Evolutionary conservation across 2,329 filamentous ascomycete genomes (phyloP), one percentile per base, ranked within the genome.

Genomic region (Fusarium paranaense): DNA sequence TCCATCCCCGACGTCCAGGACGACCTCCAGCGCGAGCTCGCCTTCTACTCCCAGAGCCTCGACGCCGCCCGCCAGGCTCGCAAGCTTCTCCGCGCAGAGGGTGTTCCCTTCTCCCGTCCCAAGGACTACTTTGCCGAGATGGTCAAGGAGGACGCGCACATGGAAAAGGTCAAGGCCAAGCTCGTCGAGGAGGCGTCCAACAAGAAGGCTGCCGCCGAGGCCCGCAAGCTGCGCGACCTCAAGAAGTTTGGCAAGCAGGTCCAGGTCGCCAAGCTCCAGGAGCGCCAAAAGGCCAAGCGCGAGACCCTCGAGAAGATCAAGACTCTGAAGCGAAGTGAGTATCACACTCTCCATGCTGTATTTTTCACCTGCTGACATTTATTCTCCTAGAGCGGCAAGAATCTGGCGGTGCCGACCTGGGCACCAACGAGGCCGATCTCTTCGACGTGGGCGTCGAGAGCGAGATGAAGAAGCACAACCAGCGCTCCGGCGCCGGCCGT

Each of bases 161-260:
- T 99, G 97, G 94, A 94, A 82, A 95, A 94, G 88, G 94, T 99
- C 82, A 97, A 97, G 88, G 91, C 92, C 80, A 97, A 97, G 88
- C 87, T 98, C 79, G 89, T 98, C 72, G 95, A 98, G 80, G 95
- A 97, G 80, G 97, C 96, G 0, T 94, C 96, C 13, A 88, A 91
- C 71, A 98, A 98, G 89, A 98, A 98, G 87, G 96, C 97, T 1
- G 90, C 95, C 32, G 92, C 94, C 27, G 97, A 99, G 84, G 97
- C 97, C 8, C 91, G 95, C 82, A 95, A 95, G 85, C 92, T 96
- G 86, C 90, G 97, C 73, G 97, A 99, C 83, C 88, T 98, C 79
- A 98, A 98, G 91, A 99, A 98, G 86, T 99, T 98, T 82, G 97
- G 97, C 82, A 99, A 99, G 87, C 94, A 97, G 83, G 97, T 98